phyloP scores from a whole-genome alignment of 2,329 filamentous ascomycete species.

The Canariomyces notabilis region DNA sequence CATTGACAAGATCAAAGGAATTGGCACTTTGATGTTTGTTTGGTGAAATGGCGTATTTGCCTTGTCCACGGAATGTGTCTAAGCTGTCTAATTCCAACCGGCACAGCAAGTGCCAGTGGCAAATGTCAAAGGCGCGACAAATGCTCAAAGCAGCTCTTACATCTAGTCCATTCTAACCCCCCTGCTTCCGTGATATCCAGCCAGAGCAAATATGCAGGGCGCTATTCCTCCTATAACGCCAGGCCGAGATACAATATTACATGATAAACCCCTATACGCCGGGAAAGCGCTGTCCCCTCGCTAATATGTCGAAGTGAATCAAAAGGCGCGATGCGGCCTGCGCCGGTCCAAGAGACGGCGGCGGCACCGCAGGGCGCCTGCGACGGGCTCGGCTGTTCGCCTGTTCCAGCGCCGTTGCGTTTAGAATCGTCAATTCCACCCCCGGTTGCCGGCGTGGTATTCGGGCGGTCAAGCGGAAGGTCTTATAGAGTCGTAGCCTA shows the following conservation, averaged over 20 bases:
- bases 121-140: neutral
- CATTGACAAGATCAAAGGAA: too few relatives aligned
- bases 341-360: neutral
- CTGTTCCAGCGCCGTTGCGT: neutral
- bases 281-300: slow-evolving; percentile 1
- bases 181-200: neutral
- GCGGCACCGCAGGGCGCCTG: neutral
- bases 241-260: slow-evolving; percentile 9
- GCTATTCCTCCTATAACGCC: slow-evolving; percentile 6
- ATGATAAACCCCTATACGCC: neutral
- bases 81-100: too few relatives aligned
- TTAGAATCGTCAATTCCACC: neutral
- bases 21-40: too few relatives aligned
- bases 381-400: neutral
- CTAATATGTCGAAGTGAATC: neutral
- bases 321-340: neutral
- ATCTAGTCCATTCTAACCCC: neutral
- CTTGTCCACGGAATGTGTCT: too few relatives aligned
- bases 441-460: neutral
- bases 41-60: too few relatives aligned
- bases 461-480: neutral
- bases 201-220: neutral
- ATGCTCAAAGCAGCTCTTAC: neutral
- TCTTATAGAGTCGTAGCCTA: slow-evolving; percentile 38
- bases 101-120: too few relatives aligned